phyloP scores from a whole-genome alignment of 805 yeast genomes.

The Starmerella gropengiesseri region DNA sequence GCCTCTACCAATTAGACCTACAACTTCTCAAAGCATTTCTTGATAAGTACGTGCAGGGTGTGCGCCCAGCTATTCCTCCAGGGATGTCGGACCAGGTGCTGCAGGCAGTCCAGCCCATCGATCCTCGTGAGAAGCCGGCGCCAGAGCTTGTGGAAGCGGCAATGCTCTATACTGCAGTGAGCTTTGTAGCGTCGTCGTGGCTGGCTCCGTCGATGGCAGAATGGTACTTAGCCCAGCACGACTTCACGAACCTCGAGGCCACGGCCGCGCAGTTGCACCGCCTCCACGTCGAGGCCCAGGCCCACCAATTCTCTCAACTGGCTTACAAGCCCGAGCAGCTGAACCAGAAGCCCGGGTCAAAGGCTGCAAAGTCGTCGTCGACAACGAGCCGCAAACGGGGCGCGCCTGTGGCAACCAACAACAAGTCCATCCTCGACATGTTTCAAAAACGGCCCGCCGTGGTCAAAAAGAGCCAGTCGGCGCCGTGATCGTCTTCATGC shows the following conservation, averaged over 20 bases:
- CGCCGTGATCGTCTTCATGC: neutral
- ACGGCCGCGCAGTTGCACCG: slow-evolving; percentile 13
- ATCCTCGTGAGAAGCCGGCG: slow-evolving; percentile 18
- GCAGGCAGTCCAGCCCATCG: slow-evolving; percentile 15
- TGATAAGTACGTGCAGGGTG: slow-evolving; percentile 13
- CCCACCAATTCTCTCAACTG: slow-evolving; percentile 17
- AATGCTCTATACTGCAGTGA: slow-evolving; percentile 20
- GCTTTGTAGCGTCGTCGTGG: slow-evolving; percentile 23
- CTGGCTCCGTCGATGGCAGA: slow-evolving; percentile 17
- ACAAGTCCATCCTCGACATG: slow-evolving; percentile 28
- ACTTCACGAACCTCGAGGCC: slow-evolving; percentile 23
- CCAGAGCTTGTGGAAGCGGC: slow-evolving; percentile 16
- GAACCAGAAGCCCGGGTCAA: too few species aligned
- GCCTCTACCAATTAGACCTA: slow-evolving; percentile 8
- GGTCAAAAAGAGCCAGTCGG: slow-evolving; percentile 2
- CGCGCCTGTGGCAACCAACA: slow-evolving; percentile 17
- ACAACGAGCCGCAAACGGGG: slow-evolving; percentile 8
- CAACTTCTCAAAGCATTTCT: slow-evolving; percentile 21
- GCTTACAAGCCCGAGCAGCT: slow-evolving; percentile 5
- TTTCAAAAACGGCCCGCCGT: slow-evolving; percentile 23
- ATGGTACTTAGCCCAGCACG: slow-evolving; percentile 20
- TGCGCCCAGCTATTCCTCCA: slow-evolving; percentile 20
- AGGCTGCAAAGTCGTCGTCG: slow-evolving; percentile 12
- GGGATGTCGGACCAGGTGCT: slow-evolving; percentile 12
- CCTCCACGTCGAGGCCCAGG: slow-evolving; percentile 7